A percentile compares a stretch with the other conserved stretches of the same genome.
phyloP scores from a whole-genome alignment of 2,329 filamentous ascomycete genomes.

The Pleoardoris graminearum region DNA sequence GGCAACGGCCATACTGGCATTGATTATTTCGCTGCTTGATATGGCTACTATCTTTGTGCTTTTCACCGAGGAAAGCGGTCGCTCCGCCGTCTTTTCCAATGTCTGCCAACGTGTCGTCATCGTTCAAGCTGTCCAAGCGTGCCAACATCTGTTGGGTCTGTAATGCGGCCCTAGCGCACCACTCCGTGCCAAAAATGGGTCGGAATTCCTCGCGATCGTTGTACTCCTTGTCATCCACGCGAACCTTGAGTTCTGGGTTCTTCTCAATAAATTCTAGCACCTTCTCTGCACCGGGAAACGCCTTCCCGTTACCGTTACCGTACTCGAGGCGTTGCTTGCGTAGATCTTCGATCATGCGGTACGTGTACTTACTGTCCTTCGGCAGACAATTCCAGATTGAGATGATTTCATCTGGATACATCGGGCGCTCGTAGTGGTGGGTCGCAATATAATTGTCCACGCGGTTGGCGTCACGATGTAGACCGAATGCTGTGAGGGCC shows the following conservation, averaged over 20 bases:
- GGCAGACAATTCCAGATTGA: conserved; percentile 27
- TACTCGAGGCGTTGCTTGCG: neutral
- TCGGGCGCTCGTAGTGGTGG: conserved; percentile 17
- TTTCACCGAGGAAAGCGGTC: too few species aligned
- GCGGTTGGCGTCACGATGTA: conserved; percentile 24
- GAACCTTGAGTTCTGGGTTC: conserved; percentile 11
- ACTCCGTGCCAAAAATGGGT: conserved; percentile 15
- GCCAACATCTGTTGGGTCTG: neutral
- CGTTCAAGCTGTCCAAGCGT: too few species aligned
- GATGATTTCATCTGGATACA: conserved; percentile 21
- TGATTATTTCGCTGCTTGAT: neutral
- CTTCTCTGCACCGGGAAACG: neutral
- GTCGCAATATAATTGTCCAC: conserved; percentile 21
- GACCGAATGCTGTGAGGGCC: conserved; percentile 20
- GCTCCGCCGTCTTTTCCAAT: too few species aligned
- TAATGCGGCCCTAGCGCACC: conserved; percentile 4
- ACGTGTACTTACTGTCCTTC: conserved; percentile 22
- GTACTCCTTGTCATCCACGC: conserved; percentile 11
- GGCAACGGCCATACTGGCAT: neutral
- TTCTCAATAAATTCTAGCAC: conserved; percentile 13
- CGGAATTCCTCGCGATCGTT: conserved; percentile 15
- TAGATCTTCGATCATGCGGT: conserved; percentile 21
- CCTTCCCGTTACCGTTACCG: conserved; percentile 1
- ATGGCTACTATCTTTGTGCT: too few species aligned
- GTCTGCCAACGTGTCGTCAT: too few species aligned